phyloP scores from a whole-genome alignment of 106 monocot genomes.

The Triglochin maritima region DNA sequence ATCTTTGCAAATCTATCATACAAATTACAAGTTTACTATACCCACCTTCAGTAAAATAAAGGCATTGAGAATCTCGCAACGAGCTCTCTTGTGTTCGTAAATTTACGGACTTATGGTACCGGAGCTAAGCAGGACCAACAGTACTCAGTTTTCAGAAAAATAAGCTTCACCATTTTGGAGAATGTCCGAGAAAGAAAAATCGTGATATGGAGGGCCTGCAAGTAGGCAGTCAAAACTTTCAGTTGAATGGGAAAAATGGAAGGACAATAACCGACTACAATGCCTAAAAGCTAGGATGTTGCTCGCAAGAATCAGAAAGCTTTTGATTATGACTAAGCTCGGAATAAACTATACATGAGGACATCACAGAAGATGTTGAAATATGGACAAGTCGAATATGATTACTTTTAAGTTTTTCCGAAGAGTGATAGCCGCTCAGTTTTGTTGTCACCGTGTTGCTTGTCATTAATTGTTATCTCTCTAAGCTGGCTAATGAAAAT shows the following conservation, averaged over 20 bases:
- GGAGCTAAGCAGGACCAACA: no score
- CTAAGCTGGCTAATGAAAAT: neutral
- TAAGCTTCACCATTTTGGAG: slow-evolving; percentile 16
- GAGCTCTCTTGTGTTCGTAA: no score
- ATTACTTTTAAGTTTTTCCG: neutral
- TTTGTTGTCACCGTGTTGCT: neutral
- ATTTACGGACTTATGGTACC: no score
- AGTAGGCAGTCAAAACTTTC: neutral
- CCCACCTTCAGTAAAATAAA: no score
- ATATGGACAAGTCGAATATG: neutral
- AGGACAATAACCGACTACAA: no score
- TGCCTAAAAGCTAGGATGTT: no score
- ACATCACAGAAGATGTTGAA: no score
- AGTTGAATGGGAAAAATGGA: neutral
- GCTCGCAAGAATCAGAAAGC: no score
- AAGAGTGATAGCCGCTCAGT: neutral
- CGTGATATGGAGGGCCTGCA: slow-evolving; percentile 75
- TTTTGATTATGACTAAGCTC: neutral
- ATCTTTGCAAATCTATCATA: no score
- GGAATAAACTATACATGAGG: neutral
- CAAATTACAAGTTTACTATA: no score
- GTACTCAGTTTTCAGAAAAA: neutral
- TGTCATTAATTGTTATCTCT: neutral
- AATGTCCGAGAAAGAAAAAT: slow-evolving; percentile 68
- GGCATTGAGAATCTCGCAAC: no score